These are phyloP conservation scores for Coemansia sp. DNA, from an alignment of 192 early-diverging fungal species.

Conservation along the genomic window DNA sequence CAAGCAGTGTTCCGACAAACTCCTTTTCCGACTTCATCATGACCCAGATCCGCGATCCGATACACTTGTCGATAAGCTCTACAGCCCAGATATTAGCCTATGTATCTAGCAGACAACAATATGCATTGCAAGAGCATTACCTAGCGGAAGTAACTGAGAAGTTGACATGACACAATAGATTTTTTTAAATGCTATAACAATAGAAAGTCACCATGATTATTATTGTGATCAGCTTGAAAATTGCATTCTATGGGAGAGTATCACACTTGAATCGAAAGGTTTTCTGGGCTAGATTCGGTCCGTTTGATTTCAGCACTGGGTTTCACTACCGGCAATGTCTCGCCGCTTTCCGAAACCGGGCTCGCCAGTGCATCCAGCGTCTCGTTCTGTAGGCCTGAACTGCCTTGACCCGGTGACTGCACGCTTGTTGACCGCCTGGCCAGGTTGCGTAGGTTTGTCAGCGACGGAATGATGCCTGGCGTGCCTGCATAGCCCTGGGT, in stretches of 20 bases:
- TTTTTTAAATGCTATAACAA: background rate
- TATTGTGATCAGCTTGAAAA: too few relatives aligned
- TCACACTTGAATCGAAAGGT: conserved; percentile 3
- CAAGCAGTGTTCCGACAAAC: conserved; percentile 90
- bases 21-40: conserved; percentile 97
- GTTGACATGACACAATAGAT: conserved; percentile 28
- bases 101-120: background rate
- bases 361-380: background rate
- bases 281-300: background rate
- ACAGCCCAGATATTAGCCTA: conserved; percentile 6
- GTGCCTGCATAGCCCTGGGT: conserved; percentile 27
- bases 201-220: background rate
- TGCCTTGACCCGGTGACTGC: conserved; percentile 15
- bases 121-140: conserved; percentile 13
- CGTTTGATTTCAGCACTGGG: background rate
- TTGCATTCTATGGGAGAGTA: conserved; percentile 15
- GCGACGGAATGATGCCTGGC: conserved; percentile 42
- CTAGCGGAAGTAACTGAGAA: conserved; percentile 54
- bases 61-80: conserved; percentile 98
- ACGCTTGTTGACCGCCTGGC: conserved; percentile 38
- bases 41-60: conserved; percentile 96
- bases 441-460: conserved; percentile 42
- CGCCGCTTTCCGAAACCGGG: conserved; percentile 3
- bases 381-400: background rate
- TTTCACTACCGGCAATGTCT: background rate